phyloP scores from a whole-genome alignment of 352 stramenopile genomes.

The Globisporangium alternatum region DNA sequence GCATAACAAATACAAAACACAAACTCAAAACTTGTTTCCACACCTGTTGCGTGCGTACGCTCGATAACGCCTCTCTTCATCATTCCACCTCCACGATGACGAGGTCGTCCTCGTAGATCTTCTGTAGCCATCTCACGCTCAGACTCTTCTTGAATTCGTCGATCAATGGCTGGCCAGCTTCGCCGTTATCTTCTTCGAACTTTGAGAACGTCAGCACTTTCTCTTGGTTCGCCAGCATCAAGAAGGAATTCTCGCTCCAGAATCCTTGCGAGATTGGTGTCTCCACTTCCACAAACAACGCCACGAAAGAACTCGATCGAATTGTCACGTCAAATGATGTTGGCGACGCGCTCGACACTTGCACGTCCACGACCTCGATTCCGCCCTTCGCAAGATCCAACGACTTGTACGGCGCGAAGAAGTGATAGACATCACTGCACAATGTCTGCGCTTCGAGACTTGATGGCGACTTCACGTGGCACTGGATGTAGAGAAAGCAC shows the following conservation, averaged over 20 bases:
- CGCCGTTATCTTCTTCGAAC: conserved; percentile 11
- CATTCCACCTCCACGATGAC: background rate
- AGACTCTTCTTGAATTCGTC: conserved; percentile 38
- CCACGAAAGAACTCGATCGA: conserved; percentile 44
- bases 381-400: conserved; percentile 38
- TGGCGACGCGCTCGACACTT: background rate
- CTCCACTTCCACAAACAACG: conserved; percentile 79
- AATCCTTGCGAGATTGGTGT: conserved; percentile 39
- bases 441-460: conserved; percentile 4
- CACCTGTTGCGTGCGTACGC: conserved; percentile 1
- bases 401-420: conserved; percentile 71
- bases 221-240: conserved; percentile 61
- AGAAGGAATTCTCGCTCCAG: conserved; percentile 73
- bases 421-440: conserved; percentile 54
- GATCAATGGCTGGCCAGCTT: conserved; percentile 16
- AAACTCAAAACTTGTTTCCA: conserved; percentile 10
- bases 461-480: conserved; percentile 15
- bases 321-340: conserved; percentile 44
- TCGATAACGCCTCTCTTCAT: background rate
- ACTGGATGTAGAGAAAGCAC: conserved; percentile 58
- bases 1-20: conserved; percentile 18
- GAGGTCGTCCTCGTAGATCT: conserved; percentile 44
- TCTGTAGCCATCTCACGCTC: conserved; percentile 68
- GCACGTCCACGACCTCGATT: conserved; percentile 23
- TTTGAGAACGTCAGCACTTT: conserved; percentile 50